Conservation (phyloP, 129 eudicot genomes). For the Flaveria linearis region DNA sequence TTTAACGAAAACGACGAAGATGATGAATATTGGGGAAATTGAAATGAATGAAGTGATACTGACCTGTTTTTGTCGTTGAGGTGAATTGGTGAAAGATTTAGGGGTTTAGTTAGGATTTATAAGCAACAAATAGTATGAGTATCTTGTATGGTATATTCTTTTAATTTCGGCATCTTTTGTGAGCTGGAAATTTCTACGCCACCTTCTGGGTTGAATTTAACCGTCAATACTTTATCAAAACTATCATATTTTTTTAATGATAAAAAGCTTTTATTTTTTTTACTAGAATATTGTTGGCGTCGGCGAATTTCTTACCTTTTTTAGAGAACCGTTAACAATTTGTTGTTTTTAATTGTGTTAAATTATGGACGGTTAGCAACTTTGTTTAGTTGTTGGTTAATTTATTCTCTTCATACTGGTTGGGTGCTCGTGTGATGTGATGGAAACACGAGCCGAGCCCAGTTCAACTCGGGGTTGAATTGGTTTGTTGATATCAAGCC, state of each 20-base stretch:
- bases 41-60: slow-evolving; percentile 18
- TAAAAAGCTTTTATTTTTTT: too few species aligned
- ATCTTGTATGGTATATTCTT: slow-evolving; percentile 33
- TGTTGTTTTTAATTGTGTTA: too few species aligned
- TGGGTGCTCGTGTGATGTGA: too few species aligned
- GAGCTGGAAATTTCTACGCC: slow-evolving; percentile 28
- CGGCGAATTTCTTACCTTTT: too few species aligned
- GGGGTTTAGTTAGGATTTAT: slow-evolving; percentile 18
- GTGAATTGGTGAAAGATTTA: slow-evolving; percentile 13
- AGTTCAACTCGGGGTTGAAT: too few species aligned
- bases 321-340: too few species aligned
- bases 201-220: slow-evolving; percentile 36
- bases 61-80: slow-evolving; percentile 10
- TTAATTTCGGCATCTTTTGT: slow-evolving; percentile 21
- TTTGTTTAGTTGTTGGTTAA: too few species aligned
- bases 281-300: not conserved
- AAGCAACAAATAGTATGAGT: slow-evolving; percentile 33
- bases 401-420: too few species aligned
- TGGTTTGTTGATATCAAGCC: too few species aligned
- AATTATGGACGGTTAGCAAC: too few species aligned
- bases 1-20: slow-evolving; percentile 18
- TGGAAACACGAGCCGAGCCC: too few species aligned
- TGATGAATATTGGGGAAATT: not conserved
- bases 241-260: too few species aligned
- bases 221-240: slow-evolving; percentile 11